Percentiles rank a stretch among this genome's conserved stretches.
Evolutionary conservation across 345 rosid genomes (phyloP).

Genomic region (Stellera chamaejasme): DNA sequence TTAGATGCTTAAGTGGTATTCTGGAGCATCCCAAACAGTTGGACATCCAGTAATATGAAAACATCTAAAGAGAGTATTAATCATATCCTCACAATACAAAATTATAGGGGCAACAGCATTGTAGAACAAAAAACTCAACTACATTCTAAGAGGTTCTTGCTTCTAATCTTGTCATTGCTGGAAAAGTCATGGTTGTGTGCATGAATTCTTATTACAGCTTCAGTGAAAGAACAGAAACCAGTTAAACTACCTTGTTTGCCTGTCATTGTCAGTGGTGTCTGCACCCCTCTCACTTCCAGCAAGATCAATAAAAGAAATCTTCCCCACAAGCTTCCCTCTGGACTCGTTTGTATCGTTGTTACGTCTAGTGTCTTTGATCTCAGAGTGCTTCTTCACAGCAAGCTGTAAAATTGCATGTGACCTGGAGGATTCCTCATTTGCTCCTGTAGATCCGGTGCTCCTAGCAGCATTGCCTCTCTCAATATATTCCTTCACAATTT

Average conservation of each 20-base stretch:
- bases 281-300: conserved; percentile 99
- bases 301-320: conserved; percentile 97
- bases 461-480: conserved; percentile 92
- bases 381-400: conserved; percentile 77
- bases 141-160: too few species aligned
- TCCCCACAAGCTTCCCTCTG: conserved; percentile 81
- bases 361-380: conserved; percentile 75
- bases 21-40: too few species aligned
- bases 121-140: too few species aligned
- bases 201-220: background rate
- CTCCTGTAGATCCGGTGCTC: conserved; percentile 97
- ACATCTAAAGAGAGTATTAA: too few species aligned
- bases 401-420: conserved; percentile 99
- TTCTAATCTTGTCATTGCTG: too few species aligned
- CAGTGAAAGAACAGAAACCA: background rate
- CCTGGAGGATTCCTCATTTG: conserved; percentile 97
- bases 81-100: too few species aligned
- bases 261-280: conserved; percentile 94
- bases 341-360: conserved; percentile 71
- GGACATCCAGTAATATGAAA: too few species aligned
- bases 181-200: too few species aligned
- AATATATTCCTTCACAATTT: conserved; percentile 86
- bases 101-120: too few species aligned
- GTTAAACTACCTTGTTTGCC: conserved; percentile 75
- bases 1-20: too few species aligned